Conservation (phyloP, 139 green algal genomes). For the Pleodorina starrii region DNA sequence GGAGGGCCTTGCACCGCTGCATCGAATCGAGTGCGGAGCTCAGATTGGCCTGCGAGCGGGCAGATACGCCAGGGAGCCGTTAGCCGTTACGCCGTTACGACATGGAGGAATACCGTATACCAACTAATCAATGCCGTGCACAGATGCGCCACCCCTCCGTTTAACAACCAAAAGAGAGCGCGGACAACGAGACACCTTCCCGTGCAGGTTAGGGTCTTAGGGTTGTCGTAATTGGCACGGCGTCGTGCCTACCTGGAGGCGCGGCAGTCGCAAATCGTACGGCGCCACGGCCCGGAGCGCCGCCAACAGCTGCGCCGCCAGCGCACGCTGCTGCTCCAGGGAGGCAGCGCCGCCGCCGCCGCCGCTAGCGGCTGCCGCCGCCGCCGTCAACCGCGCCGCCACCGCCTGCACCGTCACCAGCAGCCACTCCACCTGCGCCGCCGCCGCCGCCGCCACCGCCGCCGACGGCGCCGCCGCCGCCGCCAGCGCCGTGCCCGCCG, state of each 20-base stretch:
- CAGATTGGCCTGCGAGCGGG: constrained; percentile 1
- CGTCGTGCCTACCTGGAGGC: constrained; percentile 56
- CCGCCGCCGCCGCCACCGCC: constrained; percentile 47
- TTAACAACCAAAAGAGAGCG: too few species aligned
- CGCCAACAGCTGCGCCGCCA: constrained; percentile 48
- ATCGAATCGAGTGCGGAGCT: constrained; percentile 13
- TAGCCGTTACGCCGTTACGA: too few species aligned
- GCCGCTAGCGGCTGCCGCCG: constrained; percentile 8
- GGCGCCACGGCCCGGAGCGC: constrained; percentile 23
- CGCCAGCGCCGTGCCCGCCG: constrained; percentile 32
- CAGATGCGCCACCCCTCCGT: too few species aligned
- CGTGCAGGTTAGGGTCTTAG: too few species aligned
- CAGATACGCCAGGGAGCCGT: too few species aligned
- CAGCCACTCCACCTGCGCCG: constrained; percentile 51
- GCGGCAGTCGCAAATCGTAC: constrained; percentile 55
- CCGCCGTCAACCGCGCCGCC: constrained; percentile 5
- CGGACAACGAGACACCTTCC: too few species aligned
- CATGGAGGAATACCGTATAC: too few species aligned
- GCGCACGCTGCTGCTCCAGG: constrained; percentile 42
- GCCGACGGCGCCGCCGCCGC: constrained; percentile 45
- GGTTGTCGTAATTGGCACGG: too few species aligned
- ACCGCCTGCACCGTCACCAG: constrained; percentile 22
- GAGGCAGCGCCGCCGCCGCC: not conserved
- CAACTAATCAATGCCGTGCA: too few species aligned
- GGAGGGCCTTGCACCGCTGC: constrained; percentile 27